Base-by-base conservation (phyloP, 306 rosid species). In the Malus fusca region DNA sequence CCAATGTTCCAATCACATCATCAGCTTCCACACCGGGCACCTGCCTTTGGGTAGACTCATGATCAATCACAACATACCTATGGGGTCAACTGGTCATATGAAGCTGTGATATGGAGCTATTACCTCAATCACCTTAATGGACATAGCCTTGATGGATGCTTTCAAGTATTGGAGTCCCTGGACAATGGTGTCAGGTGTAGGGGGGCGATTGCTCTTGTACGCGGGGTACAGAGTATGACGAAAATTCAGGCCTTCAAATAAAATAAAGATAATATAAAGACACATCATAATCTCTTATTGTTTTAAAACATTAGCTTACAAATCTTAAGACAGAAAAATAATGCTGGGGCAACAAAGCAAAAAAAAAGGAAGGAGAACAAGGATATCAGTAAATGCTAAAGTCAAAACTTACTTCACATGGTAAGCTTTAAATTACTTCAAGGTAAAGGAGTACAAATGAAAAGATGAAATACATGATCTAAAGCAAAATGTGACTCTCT, bases 1-100 rank as follows among this genome's bases (percentile, higher is more conserved):
- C 95, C 86, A 94, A 90, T 37, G 98, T 94, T 81, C 97, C 97
- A 78, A 94, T 92, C 78, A 94, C 98, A 86, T 94, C 96, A 83
- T 94, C 98, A 65, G 98, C 98, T 85, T 94, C 98, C 74, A 94
- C 97, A 71, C 98, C 97, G 22, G 97, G 95, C 71, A 94, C 97
- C 97, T 90, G 88, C 69, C 71, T 77, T 80, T 67, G 43, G 80
- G 79, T 78, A 73, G 71, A 66, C 63, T 79, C 67, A 68, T 43
- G 63, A 79, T 71, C 77, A 81, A 42, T 63, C 75, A 77, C 26
- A 70, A 59, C 43, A 52, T 63, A 66, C 79, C 33, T 66, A 67
- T 28, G 64, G 67, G 74, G 61, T 66, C 33, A 72, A 58, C 53
- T n/a, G 70, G 79, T 55, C 69, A 68, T 60, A 72, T 43, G 28